These are phyloP conservation scores for Tolypocladium pustulatum DNA, from an alignment of 2,329 filamentous ascomycete species.

Conservation along the genomic window DNA sequence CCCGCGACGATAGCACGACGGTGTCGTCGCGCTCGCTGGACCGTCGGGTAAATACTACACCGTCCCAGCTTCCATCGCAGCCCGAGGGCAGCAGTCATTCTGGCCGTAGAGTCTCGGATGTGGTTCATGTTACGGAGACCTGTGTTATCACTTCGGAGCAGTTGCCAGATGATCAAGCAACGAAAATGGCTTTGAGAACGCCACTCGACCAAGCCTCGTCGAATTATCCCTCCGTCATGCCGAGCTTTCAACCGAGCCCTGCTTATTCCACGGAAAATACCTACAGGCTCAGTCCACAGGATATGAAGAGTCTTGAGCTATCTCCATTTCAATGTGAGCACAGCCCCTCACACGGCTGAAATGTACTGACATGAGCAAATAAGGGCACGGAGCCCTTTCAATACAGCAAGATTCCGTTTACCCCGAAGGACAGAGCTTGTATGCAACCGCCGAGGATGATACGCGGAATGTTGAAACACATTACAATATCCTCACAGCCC, in stretches of 20 bases:
- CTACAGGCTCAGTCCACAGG: conserved; percentile 18
- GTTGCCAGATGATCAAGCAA: not conserved
- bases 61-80: not conserved
- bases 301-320: conserved; percentile 23
- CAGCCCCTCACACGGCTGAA: not conserved
- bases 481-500: not conserved
- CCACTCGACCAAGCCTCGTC: conserved; percentile 16
- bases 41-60: not conserved
- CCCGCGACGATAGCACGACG: not conserved
- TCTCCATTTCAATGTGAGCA: conserved; percentile 23
- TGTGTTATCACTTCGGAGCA: not conserved
- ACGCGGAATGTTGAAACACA: not conserved
- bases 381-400: conserved; percentile 13
- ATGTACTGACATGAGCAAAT: not conserved
- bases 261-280: conserved; percentile 13
- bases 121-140: not conserved
- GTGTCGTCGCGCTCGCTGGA: not conserved
- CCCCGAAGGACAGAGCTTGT: conserved; percentile 15
- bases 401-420: conserved; percentile 6
- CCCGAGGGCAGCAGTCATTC: no score
- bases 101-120: not conserved
- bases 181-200: not conserved
- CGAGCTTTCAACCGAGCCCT: conserved; percentile 23
- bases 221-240: conserved; percentile 20
- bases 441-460: conserved; percentile 13